Conservation (phyloP, 148 eudicot genomes). For the Rheum nobile region DNA sequence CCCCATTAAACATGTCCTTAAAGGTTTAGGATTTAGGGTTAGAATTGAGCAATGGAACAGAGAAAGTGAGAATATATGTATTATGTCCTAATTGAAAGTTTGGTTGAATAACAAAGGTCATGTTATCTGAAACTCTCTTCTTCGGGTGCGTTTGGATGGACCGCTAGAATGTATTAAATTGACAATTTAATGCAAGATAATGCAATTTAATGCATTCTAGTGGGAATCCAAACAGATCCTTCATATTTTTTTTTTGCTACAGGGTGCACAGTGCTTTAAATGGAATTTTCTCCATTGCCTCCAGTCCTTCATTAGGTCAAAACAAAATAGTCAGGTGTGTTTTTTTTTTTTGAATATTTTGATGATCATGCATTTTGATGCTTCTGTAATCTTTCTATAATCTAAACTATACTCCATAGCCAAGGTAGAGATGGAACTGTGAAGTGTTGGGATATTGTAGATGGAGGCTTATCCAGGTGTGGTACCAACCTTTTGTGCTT, state of each 20-base stretch:
- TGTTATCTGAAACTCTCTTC: not conserved
- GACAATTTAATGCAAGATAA: too few relatives aligned
- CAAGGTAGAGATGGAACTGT: constrained; percentile 91
- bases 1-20: too few relatives aligned
- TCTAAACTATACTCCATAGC: constrained; percentile 21
- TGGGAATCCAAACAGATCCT: too few relatives aligned
- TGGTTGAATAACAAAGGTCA: not conserved
- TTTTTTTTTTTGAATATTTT: not conserved
- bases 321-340: constrained; percentile 53
- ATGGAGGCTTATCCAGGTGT: constrained; percentile 65
- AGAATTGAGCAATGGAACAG: too few relatives aligned
- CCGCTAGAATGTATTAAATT: too few relatives aligned
- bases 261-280: constrained; percentile 81
- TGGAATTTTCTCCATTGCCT: constrained; percentile 62
- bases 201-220: too few relatives aligned
- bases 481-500: not conserved
- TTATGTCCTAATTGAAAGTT: not conserved
- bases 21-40: constrained; percentile 90
- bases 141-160: too few relatives aligned
- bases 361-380: not conserved
- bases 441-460: constrained; percentile 66
- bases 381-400: not conserved
- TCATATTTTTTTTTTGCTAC: constrained; percentile 12
- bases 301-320: constrained; percentile 44
- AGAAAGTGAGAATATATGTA: not conserved